Evolutionary conservation across 441 rosid genomes (phyloP), one percentile per base, ranked within the genome.

Genomic region (Adansonia madagascariensis): DNA sequence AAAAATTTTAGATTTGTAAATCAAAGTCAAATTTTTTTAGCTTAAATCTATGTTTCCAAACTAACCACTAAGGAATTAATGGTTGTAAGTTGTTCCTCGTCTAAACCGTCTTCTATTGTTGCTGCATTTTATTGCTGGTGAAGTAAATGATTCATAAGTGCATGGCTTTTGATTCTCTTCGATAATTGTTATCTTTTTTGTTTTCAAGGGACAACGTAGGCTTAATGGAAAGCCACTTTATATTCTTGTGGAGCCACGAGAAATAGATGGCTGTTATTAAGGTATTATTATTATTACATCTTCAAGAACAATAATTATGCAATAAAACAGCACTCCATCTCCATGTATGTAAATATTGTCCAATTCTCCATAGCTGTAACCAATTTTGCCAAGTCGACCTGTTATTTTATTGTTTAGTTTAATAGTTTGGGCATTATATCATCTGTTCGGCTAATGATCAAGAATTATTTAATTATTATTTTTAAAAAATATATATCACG

Each of bases 191-290:
- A 10, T 20, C 17, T 6, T 31, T 2, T 35, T 69, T 77, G 86
- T 27, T 27, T 68, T 78, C 87, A 94, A 31, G 35, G 35, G 35
- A 31, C 91, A 90, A 77, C 69, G 91, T 82, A 85, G 91, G 89
- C 94, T 95, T 76, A 84, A 90, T 50, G 99, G 98, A 55, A 95
- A 88, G 82, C 95, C 99, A 11, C 92, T 95, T n/a, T 95, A 91
- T 65, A 90, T 95, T 79, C 95, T 95, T 3, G 98, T 95, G 70
- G 99, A 92, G 90, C 99, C 99, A 8, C 91, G 95, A 18, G 83
- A 85, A 64, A 18, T 86, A 41, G 92, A 91, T 75, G 80, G 82
- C 20, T 85, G 86, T 63, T 85, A 77, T 71, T 83, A 78, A 82
- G 88, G 89, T 31, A 31, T 31, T 31, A 31, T 31, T 31, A 31